Percentiles rank a stretch among this genome's conserved stretches.
Conservation (phyloP, 2,329 filamentous ascomycete genomes). For the Fulvia fulva region DNA sequence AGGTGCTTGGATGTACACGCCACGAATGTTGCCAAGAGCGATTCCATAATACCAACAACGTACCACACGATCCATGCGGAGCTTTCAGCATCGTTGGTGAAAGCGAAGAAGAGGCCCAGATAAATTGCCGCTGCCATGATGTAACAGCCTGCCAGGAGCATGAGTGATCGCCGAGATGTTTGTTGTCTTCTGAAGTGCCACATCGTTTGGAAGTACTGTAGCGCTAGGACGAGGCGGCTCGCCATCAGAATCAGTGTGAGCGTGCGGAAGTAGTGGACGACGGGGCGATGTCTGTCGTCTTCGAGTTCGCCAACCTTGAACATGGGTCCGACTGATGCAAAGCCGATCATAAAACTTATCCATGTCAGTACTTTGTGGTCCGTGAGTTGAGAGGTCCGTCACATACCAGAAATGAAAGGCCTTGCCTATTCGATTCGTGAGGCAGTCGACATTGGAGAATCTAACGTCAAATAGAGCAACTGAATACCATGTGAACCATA, state of each 20-base stretch:
- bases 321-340: not conserved
- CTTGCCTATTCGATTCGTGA: constrained; percentile 58
- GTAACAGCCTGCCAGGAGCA: constrained; percentile 33
- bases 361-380: constrained; percentile 24
- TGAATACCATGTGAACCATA: constrained; percentile 66
- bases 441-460: constrained; percentile 56
- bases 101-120: constrained; percentile 31
- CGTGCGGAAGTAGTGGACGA: constrained; percentile 38
- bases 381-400: constrained; percentile 50
- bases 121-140: constrained; percentile 35
- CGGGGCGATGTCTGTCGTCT: constrained; percentile 28
- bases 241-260: constrained; percentile 39
- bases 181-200: constrained; percentile 33
- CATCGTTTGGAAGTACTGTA: constrained; percentile 39
- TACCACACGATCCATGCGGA: constrained; percentile 52
- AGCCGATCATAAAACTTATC: not conserved
- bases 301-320: not conserved
- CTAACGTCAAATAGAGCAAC: constrained; percentile 62
- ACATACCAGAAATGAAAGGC: constrained; percentile 59
- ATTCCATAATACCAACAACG: constrained; percentile 34
- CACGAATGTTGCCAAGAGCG: constrained; percentile 28
- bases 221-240: constrained; percentile 34
- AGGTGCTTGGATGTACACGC: not conserved
- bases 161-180: constrained; percentile 32
- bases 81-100: constrained; percentile 23